A percentile compares a stretch with the other conserved stretches of the same genome.
Evolutionary conservation across 163 green algal genomes (phyloP).

Genomic region (Scenedesmus sp.): DNA sequence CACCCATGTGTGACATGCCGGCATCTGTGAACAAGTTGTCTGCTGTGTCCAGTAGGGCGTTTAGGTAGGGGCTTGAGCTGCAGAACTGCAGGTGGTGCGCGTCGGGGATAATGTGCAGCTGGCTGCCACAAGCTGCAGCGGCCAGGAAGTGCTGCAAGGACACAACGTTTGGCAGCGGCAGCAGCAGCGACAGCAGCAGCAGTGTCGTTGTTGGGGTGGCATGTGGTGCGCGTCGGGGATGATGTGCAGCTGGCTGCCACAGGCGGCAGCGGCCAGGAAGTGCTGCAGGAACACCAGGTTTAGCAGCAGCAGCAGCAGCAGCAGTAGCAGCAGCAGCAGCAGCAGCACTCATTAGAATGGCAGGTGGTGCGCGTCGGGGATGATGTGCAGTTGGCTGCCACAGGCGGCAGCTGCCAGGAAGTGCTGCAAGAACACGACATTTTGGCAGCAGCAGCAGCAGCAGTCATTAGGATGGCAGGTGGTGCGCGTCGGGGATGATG

Average conservation of each 20-base stretch:
- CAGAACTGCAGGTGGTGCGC: neutral
- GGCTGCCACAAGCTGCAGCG: neutral
- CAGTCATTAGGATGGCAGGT: neutral
- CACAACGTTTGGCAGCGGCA: neutral
- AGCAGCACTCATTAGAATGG: neutral
- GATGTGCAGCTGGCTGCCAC: neutral
- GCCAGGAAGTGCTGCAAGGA: neutral
- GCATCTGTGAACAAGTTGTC: neutral
- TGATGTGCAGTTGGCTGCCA: neutral
- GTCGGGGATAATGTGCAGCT: neutral
- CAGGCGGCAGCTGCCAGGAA: neutral
- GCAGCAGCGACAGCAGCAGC: neutral
- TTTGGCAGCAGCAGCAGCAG: neutral
- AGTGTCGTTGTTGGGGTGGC: too few relatives aligned
- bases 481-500: too few relatives aligned
- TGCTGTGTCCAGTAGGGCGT: neutral
- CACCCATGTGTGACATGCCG: neutral
- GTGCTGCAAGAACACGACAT: neutral
- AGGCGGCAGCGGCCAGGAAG: neutral
- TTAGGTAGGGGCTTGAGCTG: neutral
- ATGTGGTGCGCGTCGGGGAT: neutral
- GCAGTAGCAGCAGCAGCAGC: neutral
- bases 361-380: neutral
- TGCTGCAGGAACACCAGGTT: neutral
- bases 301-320: neutral